Conservation (phyloP, 1,139 yeast species). For the Debaryomyces nepalensis region DNA sequence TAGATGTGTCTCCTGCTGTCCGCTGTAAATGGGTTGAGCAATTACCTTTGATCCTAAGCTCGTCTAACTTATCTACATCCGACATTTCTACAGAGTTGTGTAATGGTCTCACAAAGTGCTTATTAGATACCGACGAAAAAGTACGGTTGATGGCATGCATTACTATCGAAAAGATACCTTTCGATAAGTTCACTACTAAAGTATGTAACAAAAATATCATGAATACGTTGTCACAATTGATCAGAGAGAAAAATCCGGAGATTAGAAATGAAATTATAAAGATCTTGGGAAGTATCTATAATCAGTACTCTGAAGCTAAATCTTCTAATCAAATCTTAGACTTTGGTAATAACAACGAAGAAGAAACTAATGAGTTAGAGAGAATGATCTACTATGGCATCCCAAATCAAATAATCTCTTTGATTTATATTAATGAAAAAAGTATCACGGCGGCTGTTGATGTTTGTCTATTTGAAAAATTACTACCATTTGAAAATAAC, state of each 20-base stretch:
- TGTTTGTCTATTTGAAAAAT: conserved; percentile 56
- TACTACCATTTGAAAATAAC: conserved; percentile 61
- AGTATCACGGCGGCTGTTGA: conserved; percentile 75
- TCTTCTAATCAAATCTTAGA: conserved; percentile 27
- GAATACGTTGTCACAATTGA: conserved; percentile 60
- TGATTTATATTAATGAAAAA: conserved; percentile 76
- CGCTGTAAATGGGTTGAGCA: conserved; percentile 74
- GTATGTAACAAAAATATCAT: conserved; percentile 54
- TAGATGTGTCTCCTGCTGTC: conserved; percentile 69
- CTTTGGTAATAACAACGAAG: conserved; percentile 33
- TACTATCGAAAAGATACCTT: conserved; percentile 47
- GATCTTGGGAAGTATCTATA: conserved; percentile 59
- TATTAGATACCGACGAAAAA: conserved; percentile 75
- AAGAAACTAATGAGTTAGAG: conserved; percentile 45
- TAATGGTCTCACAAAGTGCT: conserved; percentile 65
- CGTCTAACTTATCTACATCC: conserved; percentile 45
- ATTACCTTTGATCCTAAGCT: conserved; percentile 36
- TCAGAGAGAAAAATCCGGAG: conserved; percentile 68
- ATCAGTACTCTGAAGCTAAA: conserved; percentile 31
- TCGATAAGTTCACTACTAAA: conserved; percentile 44
- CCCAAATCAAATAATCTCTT: conserved; percentile 68
- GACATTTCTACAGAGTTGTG: conserved; percentile 59
- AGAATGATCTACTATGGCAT: conserved; percentile 45
- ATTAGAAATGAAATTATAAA: conserved; percentile 68
- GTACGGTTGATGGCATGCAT: conserved; percentile 69